Evolutionary conservation across 2,329 filamentous ascomycete genomes (phyloP).

Genomic region (Curvularia spicifera): DNA sequence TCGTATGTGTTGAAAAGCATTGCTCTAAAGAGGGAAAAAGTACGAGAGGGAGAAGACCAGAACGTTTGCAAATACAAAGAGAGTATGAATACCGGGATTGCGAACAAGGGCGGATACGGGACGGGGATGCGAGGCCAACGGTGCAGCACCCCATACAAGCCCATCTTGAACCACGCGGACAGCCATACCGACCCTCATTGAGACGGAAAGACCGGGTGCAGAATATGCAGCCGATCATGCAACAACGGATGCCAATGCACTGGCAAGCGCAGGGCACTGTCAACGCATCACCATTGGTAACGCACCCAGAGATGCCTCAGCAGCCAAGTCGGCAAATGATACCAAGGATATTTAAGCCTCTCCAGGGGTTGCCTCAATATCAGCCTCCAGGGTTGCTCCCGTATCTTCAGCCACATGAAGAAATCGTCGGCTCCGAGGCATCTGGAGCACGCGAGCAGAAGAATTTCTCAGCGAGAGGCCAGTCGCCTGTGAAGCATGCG

Average conservation of each 20-base stretch:
- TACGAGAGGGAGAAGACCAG: constrained; percentile 2
- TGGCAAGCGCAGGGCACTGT: constrained; percentile 7
- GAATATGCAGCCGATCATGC: neutral
- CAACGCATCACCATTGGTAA: neutral
- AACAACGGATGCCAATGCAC: neutral
- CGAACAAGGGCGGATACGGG: neutral
- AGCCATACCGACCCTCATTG: neutral
- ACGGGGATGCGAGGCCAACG: constrained; percentile 4
- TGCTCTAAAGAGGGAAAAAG: constrained; percentile 12
- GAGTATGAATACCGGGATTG: neutral
- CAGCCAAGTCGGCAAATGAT: neutral
- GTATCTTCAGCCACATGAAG: constrained; percentile 1
- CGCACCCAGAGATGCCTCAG: neutral
- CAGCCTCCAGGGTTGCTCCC: constrained; percentile 5
- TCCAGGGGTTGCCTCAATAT: constrained; percentile 7
- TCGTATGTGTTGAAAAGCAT: constrained; percentile 7
- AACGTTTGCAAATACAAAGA: constrained; percentile 5
- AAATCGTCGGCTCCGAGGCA: neutral
- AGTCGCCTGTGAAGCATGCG: neutral
- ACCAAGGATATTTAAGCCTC: constrained; percentile 2
- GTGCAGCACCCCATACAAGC: constrained; percentile 7
- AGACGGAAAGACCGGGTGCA: neutral
- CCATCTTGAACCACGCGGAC: constrained; percentile 7
- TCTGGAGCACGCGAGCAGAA: constrained; percentile 4
- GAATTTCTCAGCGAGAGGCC: neutral